phyloP scores from a whole-genome alignment of 306 rosid species.

The Quillaja saponaria region DNA sequence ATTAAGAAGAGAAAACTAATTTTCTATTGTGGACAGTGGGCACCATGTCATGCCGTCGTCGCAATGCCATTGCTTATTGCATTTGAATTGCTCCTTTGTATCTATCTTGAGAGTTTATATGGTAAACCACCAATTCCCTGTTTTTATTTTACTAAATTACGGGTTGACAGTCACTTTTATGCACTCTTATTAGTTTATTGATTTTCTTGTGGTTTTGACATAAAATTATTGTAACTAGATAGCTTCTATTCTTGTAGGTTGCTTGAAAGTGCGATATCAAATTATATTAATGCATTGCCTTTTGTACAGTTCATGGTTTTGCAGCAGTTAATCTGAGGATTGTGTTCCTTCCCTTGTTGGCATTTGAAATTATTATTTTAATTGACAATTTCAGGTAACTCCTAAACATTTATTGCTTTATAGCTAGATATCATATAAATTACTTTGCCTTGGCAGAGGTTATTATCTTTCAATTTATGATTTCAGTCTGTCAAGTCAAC shows the following conservation, averaged over 20 bases:
- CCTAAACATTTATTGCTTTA: slow-evolving; percentile 7
- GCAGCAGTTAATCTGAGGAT: slow-evolving; percentile 81
- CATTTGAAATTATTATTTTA: slow-evolving; percentile 78
- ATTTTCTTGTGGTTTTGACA: slow-evolving; percentile 8
- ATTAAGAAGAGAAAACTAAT: slow-evolving; percentile 16
- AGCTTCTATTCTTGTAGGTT: slow-evolving; percentile 14
- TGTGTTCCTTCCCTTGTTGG: slow-evolving; percentile 90
- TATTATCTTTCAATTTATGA: neutral
- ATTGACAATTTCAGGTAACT: slow-evolving; percentile 93
- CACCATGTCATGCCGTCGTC: slow-evolving; percentile 95
- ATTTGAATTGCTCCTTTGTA: slow-evolving; percentile 96
- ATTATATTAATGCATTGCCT: slow-evolving; percentile 30
- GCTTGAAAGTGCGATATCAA: slow-evolving; percentile 18
- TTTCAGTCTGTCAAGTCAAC: too few relatives aligned
- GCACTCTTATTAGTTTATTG: slow-evolving; percentile 8
- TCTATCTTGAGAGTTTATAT: slow-evolving; percentile 81
- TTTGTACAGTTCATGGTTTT: slow-evolving; percentile 60
- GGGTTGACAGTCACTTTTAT: slow-evolving; percentile 18
- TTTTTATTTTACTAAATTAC: slow-evolving; percentile 8
- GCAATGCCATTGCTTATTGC: slow-evolving; percentile 90
- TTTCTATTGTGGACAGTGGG: slow-evolving; percentile 85
- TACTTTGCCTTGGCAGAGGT: neutral
- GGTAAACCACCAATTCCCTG: slow-evolving; percentile 49
- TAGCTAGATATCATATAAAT: neutral
- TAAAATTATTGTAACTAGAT: slow-evolving; percentile 14